Evolutionary conservation across 1,139 yeast genomes (phyloP).

Genomic region (Eremothecium cymbalariae): DNA sequence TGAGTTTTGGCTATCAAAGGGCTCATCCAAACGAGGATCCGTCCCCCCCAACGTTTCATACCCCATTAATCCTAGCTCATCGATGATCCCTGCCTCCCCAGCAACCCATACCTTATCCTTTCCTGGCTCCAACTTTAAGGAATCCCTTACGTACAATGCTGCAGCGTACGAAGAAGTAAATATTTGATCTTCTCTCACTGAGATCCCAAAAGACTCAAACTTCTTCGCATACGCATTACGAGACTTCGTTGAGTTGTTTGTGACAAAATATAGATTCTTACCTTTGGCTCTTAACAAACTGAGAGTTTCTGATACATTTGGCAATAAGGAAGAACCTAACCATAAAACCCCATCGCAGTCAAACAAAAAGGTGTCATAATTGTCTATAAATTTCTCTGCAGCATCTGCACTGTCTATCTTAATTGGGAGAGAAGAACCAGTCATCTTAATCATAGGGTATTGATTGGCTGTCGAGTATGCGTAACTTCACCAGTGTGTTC

Average conservation of each 20-base stretch:
- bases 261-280: slow-evolving; percentile 77
- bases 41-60: slow-evolving; percentile 69
- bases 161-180: slow-evolving; percentile 91
- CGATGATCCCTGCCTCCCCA: slow-evolving; percentile 76
- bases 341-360: slow-evolving; percentile 95
- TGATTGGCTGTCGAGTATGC: too few species aligned
- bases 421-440: slow-evolving; percentile 25
- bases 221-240: slow-evolving; percentile 68
- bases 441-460: too few species aligned
- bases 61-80: slow-evolving; percentile 62
- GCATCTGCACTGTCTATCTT: slow-evolving; percentile 42
- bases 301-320: slow-evolving; percentile 62
- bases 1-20: slow-evolving; percentile 38
- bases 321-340: slow-evolving; percentile 70
- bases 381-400: slow-evolving; percentile 47
- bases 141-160: slow-evolving; percentile 76
- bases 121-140: slow-evolving; percentile 54
- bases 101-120: slow-evolving; percentile 77
- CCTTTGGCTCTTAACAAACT: slow-evolving; percentile 42
- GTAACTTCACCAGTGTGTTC: too few species aligned
- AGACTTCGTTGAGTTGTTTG: slow-evolving; percentile 91
- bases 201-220: slow-evolving; percentile 66
- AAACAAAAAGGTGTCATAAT: slow-evolving; percentile 74
- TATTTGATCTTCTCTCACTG: slow-evolving; percentile 59
- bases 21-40: slow-evolving; percentile 38